A percentile compares a stretch with the other conserved stretches of the same genome.
Conservation (phyloP, 345 rosid genomes). For the Iberis pinnata region DNA sequence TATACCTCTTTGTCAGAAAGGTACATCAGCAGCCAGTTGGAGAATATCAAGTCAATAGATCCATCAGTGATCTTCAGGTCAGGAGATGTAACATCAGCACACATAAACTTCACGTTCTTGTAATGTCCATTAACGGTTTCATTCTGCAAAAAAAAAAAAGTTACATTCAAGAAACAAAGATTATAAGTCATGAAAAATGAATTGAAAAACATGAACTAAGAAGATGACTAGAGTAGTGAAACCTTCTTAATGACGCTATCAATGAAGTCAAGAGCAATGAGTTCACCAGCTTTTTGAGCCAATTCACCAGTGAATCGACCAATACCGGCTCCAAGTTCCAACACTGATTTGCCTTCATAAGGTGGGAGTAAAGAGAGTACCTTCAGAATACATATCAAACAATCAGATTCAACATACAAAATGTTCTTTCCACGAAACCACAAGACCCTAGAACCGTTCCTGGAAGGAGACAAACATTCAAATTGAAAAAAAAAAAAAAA, state of each 20-base stretch:
- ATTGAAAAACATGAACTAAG: no score
- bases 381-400: no score
- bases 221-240: not conserved
- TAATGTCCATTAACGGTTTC: constrained; percentile 62
- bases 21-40: constrained; percentile 97
- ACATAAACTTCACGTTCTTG: constrained; percentile 74
- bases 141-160: constrained; percentile 47
- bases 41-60: constrained; percentile 75
- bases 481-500: no score
- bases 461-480: no score
- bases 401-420: no score
- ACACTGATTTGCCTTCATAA: constrained; percentile 58
- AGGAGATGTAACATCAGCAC: constrained; percentile 84
- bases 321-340: constrained; percentile 95
- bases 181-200: no score
- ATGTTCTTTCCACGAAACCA: no score
- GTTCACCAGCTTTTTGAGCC: constrained; percentile 67
- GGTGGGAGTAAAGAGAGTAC: constrained; percentile 81
- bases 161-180: no score
- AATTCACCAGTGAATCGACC: constrained; percentile 89
- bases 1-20: constrained; percentile 87
- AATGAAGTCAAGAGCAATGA: constrained; percentile 83
- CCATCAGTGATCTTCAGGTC: constrained; percentile 51
- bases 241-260: constrained; percentile 84
- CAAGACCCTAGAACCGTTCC: no score